Percentiles rank a stretch among this genome's conserved stretches.
Conservation (phyloP, 768 basidiomycete genomes). For the Phlebiopsis flavidoalba region DNA sequence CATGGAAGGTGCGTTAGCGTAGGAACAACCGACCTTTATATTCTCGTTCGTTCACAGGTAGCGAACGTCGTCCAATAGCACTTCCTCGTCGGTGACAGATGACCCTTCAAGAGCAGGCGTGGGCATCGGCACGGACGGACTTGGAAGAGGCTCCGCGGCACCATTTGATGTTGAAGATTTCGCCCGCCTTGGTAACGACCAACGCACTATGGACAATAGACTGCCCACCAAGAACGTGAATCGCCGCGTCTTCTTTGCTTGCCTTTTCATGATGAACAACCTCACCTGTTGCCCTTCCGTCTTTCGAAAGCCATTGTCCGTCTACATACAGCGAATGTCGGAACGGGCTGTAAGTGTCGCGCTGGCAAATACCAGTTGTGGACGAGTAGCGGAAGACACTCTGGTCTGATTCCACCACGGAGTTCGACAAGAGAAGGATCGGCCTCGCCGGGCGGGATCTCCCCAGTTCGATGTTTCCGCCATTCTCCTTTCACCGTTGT, state of each 20-base stretch:
- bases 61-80: not conserved
- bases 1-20: not conserved
- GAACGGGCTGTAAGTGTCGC: conserved; percentile 60
- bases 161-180: conserved; percentile 51
- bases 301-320: conserved; percentile 50
- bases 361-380: conserved; percentile 66
- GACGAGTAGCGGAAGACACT: conserved; percentile 19
- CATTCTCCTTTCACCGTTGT: not conserved
- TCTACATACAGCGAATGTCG: conserved; percentile 48
- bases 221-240: conserved; percentile 10
- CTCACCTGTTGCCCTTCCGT: conserved; percentile 12
- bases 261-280: conserved; percentile 14
- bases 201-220: conserved; percentile 36
- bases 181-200: conserved; percentile 50
- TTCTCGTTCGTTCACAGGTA: not conserved
- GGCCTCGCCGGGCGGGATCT: not conserved
- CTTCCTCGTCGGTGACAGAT: conserved; percentile 9
- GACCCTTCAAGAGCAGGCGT: conserved; percentile 16
- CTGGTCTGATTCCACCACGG: not conserved
- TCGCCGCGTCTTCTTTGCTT: not conserved
- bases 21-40: not conserved
- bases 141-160: conserved; percentile 23
- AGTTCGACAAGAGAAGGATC: not conserved
- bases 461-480: not conserved
- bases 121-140: not conserved